A percentile compares a stretch with the other conserved stretches of the same genome.
These are phyloP conservation scores for Malus hybrid DNA, from an alignment of 331 rosid genomes.

Conservation along the genomic window DNA sequence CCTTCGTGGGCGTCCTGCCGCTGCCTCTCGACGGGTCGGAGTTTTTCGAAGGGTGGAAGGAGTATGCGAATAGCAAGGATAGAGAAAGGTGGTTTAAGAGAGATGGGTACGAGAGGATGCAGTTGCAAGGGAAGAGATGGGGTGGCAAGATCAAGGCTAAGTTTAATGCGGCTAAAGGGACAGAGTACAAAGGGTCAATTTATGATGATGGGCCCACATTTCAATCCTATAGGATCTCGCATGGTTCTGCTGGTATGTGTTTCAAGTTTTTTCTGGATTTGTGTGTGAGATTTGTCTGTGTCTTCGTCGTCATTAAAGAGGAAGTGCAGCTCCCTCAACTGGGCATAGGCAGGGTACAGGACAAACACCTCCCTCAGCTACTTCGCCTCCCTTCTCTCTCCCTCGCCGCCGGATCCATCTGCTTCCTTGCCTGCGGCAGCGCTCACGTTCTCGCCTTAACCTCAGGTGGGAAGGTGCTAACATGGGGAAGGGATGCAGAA, in stretches of 20 bases:
- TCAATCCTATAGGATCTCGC: slow-evolving; percentile 73
- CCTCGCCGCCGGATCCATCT: slow-evolving; percentile 23
- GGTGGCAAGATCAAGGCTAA: slow-evolving; percentile 42
- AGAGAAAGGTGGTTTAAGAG: slow-evolving; percentile 81
- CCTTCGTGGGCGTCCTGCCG: slow-evolving; percentile 55
- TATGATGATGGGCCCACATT: slow-evolving; percentile 76
- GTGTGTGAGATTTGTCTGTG: not conserved
- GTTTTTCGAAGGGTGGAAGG: slow-evolving; percentile 50
- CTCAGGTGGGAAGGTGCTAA: slow-evolving; percentile 25
- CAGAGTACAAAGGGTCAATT: slow-evolving; percentile 61
- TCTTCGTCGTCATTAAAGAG: too few species aligned
- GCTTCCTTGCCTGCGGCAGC: slow-evolving; percentile 76
- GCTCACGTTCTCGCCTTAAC: slow-evolving; percentile 81
- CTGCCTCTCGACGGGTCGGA: slow-evolving; percentile 52
- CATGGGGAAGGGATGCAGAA: slow-evolving; percentile 36
- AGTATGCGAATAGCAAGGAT: slow-evolving; percentile 52
- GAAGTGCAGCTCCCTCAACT: slow-evolving; percentile 26
- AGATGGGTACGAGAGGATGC: slow-evolving; percentile 57
- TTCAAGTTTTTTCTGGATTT: not conserved
- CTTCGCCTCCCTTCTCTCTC: slow-evolving; percentile 34
- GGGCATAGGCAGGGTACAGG: slow-evolving; percentile 49
- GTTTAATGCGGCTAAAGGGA: slow-evolving; percentile 40
- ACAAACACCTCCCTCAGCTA: slow-evolving; percentile 56
- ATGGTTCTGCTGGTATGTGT: slow-evolving; percentile 69
- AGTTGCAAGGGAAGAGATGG: slow-evolving; percentile 84